Conservation (phyloP, 208 protist species). For the Wallacemonas rigidus region DNA sequence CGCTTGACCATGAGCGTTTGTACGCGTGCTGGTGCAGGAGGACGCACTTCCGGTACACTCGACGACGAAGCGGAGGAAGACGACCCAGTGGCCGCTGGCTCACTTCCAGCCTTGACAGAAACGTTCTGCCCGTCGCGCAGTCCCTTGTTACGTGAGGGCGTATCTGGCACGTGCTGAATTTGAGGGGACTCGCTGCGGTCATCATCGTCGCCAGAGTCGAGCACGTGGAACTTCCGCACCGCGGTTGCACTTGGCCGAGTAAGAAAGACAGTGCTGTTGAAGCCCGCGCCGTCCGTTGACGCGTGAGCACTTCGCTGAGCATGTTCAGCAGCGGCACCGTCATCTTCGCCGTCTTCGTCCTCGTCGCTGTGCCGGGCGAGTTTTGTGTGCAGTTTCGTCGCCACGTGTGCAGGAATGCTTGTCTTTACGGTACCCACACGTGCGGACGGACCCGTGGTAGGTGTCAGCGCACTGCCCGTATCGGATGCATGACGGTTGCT, state of each 20-base stretch:
- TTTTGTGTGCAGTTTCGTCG: background rate
- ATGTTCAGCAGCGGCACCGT: background rate
- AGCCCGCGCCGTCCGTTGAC: background rate
- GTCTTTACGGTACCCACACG: background rate
- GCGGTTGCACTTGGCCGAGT: constrained; percentile 2
- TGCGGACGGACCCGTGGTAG: background rate
- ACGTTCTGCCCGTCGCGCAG: constrained; percentile 16
- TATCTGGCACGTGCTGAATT: background rate
- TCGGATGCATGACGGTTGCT: too few relatives aligned
- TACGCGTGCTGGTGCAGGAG: background rate
- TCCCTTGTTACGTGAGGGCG: constrained; percentile 12
- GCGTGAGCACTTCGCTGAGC: background rate
- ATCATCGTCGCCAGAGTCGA: constrained; percentile 14
- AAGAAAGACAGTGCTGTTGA: constrained; percentile 14
- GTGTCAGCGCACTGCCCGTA: background rate
- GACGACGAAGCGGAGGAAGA: background rate
- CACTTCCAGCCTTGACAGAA: background rate
- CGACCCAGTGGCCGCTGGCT: background rate
- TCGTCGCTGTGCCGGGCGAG: constrained; percentile 14
- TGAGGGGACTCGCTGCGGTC: background rate
- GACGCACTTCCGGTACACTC: background rate
- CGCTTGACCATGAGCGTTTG: background rate
- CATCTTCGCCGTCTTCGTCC: constrained; percentile 1
- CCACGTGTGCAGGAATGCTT: background rate
- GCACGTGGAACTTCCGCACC: constrained; percentile 18